phyloP scores from a whole-genome alignment of 805 yeast species.

The Zygotorulaspora sp. region DNA sequence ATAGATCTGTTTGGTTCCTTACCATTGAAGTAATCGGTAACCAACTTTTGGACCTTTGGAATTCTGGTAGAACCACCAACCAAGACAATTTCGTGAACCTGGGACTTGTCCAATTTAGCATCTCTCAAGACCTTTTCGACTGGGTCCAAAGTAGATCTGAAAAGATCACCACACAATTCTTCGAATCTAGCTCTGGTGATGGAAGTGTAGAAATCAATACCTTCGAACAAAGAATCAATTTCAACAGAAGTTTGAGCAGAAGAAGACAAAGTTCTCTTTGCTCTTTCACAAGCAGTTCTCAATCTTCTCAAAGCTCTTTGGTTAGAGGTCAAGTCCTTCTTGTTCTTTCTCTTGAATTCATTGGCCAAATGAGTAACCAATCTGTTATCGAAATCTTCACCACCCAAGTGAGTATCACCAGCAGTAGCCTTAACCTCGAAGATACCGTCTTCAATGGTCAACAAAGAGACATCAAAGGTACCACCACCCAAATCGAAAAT shows the following conservation, averaged over 20 bases:
- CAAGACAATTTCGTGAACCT: conserved; percentile 88
- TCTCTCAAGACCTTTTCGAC: conserved; percentile 95
- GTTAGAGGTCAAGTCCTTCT: conserved; percentile 87
- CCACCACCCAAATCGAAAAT: conserved; percentile 98
- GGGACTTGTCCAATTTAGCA: conserved; percentile 87
- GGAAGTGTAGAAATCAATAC: conserved; percentile 95
- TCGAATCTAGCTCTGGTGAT: conserved; percentile 98
- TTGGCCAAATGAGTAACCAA: conserved; percentile 87
- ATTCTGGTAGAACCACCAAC: conserved; percentile 99
- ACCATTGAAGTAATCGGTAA: conserved; percentile 96
- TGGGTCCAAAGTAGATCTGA: conserved; percentile 93
- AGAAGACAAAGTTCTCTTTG: conserved; percentile 96
- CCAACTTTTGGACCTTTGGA: conserved; percentile 96
- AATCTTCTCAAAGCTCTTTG: conserved; percentile 98
- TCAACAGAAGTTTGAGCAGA: conserved; percentile 96
- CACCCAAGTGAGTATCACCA: conserved; percentile 87
- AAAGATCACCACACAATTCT: conserved; percentile 93
- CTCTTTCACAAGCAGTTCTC: conserved; percentile 99
- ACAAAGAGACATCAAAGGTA: conserved; percentile 94
- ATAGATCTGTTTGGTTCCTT: conserved; percentile 97
- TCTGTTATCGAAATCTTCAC: conserved; percentile 98
- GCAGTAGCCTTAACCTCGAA: conserved; percentile 94
- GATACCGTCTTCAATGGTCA: conserved; percentile 92
- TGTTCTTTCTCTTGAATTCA: conserved; percentile 97
- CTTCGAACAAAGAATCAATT: conserved; percentile 94